These are phyloP conservation scores for Yarrowia deformans DNA, from an alignment of 805 yeast genomes.

Conservation along the genomic window DNA sequence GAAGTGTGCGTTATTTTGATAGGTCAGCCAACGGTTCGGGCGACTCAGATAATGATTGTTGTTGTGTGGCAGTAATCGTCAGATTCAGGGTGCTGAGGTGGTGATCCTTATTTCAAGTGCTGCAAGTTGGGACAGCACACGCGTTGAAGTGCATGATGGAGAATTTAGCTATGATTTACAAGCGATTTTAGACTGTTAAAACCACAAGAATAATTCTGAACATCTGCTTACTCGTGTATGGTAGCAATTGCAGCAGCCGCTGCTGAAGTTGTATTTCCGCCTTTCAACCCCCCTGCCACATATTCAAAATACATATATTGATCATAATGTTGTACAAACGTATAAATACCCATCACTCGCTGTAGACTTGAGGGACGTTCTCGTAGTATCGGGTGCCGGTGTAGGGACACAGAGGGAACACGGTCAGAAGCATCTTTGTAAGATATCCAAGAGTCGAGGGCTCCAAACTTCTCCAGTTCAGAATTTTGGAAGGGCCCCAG, in stretches of 20 bases:
- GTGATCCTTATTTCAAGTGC: background rate
- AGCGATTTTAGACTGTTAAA: background rate
- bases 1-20: background rate
- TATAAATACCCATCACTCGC: conserved; percentile 4
- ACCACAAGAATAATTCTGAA: too few species aligned
- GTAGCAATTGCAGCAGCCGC: too few species aligned
- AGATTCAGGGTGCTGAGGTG: conserved; percentile 2
- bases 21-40: conserved; percentile 47
- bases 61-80: background rate
- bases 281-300: background rate
- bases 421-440: conserved; percentile 22
- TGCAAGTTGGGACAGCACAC: conserved; percentile 35
- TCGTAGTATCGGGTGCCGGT: conserved; percentile 30
- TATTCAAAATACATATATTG: conserved; percentile 17
- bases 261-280: too few species aligned
- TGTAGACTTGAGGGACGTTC: conserved; percentile 12
- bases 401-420: conserved; percentile 29
- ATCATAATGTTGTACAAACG: background rate
- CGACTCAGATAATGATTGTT: background rate
- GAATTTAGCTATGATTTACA: background rate
- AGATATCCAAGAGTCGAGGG: conserved; percentile 21
- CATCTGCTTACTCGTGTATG: too few species aligned
- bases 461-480: conserved; percentile 34
- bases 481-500: conserved; percentile 36
- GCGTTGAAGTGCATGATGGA: background rate